phyloP scores from a whole-genome alignment of 2,329 filamentous ascomycete genomes.

The Colletotrichum tanaceti region DNA sequence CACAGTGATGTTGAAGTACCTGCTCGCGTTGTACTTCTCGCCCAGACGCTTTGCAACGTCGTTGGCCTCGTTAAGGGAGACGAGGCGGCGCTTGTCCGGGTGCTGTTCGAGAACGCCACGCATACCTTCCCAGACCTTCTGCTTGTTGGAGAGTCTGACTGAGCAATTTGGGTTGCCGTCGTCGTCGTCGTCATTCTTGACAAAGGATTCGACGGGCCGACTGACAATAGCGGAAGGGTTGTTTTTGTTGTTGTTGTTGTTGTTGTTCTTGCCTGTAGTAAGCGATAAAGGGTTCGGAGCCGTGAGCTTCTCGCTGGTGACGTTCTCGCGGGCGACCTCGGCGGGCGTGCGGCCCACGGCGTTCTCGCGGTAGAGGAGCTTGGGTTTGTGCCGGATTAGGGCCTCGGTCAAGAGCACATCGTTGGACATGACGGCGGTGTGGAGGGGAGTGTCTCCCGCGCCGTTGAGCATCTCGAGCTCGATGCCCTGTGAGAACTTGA shows the following conservation, averaged over 20 bases:
- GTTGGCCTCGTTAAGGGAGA: constrained; percentile 67
- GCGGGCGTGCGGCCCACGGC: constrained; percentile 79
- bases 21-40: constrained; percentile 57
- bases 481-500: constrained; percentile 66
- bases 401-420: constrained; percentile 52
- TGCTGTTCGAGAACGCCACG: constrained; percentile 46
- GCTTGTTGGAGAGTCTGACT: neutral
- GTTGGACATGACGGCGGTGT: constrained; percentile 61
- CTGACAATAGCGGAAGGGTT: constrained; percentile 21
- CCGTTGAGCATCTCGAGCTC: constrained; percentile 71
- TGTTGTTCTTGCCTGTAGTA: constrained; percentile 6
- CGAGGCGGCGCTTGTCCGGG: constrained; percentile 59
- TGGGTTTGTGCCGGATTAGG: constrained; percentile 67
- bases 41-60: constrained; percentile 68
- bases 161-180: neutral
- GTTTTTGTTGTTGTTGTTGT: neutral
- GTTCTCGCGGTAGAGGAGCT: constrained; percentile 77
- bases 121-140: constrained; percentile 42
- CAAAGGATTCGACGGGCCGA: constrained; percentile 28
- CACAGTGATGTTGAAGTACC: constrained; percentile 52
- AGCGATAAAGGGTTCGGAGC: constrained; percentile 39
- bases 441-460: constrained; percentile 73
- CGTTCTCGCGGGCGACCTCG: constrained; percentile 72
- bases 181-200: constrained; percentile 22
- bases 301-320: constrained; percentile 55